Evolutionary conservation across 345 rosid species (phyloP), one percentile per base, ranked within the genome.

Genomic region (Aquilaria yunnanensis): DNA sequence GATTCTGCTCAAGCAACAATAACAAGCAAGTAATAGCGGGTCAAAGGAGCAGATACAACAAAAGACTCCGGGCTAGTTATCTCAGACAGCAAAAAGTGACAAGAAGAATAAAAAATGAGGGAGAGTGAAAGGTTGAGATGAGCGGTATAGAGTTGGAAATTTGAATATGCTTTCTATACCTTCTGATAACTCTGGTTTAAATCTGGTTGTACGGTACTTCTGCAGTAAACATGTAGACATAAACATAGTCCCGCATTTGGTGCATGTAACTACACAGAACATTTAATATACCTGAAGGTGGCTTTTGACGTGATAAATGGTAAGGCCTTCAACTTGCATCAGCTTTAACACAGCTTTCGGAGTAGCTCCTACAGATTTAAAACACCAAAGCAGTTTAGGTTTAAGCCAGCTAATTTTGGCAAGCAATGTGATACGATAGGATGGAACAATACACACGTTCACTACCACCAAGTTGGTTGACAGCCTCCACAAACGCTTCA

Each of bases 301-400:
- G 68, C 91, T 89, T 77, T 89, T 89, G 49, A 87, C 94, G 72
- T 89, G 94, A 75, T 85, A 89, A 54, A 89, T 89, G 10, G 89
- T 89, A 81, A 89, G 75, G 65, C 94, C 77, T 59, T 85, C 80
- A 46, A 80, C 92, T 67, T 85, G 85, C 96, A 89, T 89, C 58
- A 62, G 83, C 77, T 85, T 89, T 74, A 89, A 73, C 64, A 89
- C 91, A 67, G 79, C 88, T 77, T 87, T 87, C 13, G 96, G 96
- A 71, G 89, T 89, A 63, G 92, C 96, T 70, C 78, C 94, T 89
- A 72, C 14, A 58, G 54, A 51, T 64, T 12, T 34, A 33, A 59
- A 52, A 61, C 54, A 43, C 10, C 13, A 56, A 66, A 77, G 65
- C 62, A 73, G 67, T 49, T 59, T 60, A 60, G 64, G 59, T 45